Evolutionary conservation across 306 rosid genomes (phyloP), one percentile per base, ranked within the genome.

Genomic region (Abrus pulchellus): DNA sequence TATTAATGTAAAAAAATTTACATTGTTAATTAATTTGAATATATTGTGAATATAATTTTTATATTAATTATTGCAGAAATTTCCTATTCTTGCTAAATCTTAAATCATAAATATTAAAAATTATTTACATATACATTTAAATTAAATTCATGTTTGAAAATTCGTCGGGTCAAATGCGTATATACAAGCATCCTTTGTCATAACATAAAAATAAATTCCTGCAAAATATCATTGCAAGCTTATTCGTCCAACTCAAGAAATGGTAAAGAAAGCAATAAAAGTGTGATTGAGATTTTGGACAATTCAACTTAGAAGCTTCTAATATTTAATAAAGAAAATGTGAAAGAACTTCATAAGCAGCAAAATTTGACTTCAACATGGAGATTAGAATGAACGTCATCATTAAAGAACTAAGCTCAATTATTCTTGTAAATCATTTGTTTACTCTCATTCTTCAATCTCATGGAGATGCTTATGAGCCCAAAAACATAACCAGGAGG

Each of bases 231-330:
- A 3, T 3, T 30, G 38, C 6, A 59, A 59, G 38, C 9, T n/a
- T 2, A 38, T 38, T 10, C 14, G 1, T 11, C 27, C 27, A 12
- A 11, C 12, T 2, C 10, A 34, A 36, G 40, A 2, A 4, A 34
- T 62, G 34, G 3, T 47, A 9, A 47, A 47, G 13, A 34, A 61
- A 47, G n/a, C 34, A 60, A 14, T 45, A 74, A 54, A 65, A 20
- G 36, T 56, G 74, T 20, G 47, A 8, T 9, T 2, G 7, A 11
- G 49, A 64, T 20, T 11, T 45, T 11, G n/a, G 48, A 71, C 65
- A 36, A 49, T 73, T 78, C 83, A 67, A 49, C 28, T 45, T n/a
- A 70, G 75, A 70, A 62, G 79, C 62, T 83, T 77, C 75, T 70
- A 29, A 62, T n/a, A 20, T 20, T 3, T 70, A 14, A 5, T 28